phyloP scores from a whole-genome alignment of 306 rosid genomes.

The Malus asiatica region DNA sequence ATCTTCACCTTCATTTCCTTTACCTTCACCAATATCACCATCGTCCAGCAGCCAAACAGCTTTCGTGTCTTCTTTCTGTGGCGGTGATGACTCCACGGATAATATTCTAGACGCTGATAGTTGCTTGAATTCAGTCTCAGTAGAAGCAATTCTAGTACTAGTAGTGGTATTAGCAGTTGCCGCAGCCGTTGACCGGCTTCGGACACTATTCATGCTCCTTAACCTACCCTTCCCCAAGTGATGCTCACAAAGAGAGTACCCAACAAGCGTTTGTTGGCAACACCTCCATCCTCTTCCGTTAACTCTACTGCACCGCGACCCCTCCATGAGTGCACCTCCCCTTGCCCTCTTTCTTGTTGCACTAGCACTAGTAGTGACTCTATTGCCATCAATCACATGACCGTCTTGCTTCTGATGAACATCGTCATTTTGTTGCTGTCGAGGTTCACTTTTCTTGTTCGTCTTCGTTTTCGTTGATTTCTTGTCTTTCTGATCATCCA shows the following conservation, averaged over 20 bases:
- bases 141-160: neutral
- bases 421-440: neutral
- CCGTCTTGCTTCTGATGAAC: neutral
- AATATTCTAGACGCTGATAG: neutral
- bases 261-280: slow-evolving; percentile 87
- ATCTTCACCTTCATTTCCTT: neutral
- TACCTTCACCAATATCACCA: neutral
- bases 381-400: neutral
- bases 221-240: slow-evolving; percentile 91
- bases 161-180: neutral
- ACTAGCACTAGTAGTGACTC: neutral
- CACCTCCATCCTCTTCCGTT: slow-evolving; percentile 99
- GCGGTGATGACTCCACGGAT: neutral
- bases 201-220: slow-evolving; percentile 74
- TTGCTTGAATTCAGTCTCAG: neutral
- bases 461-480: slow-evolving; percentile 20
- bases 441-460: slow-evolving; percentile 41
- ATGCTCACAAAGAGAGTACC: slow-evolving; percentile 95
- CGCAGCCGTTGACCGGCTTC: slow-evolving; percentile 36
- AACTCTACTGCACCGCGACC: slow-evolving; percentile 97
- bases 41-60: neutral
- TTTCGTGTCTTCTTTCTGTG: neutral
- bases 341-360: slow-evolving; percentile 39
- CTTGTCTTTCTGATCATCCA: slow-evolving; percentile 13
- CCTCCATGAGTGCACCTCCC: slow-evolving; percentile 68